Base-by-base conservation (phyloP, 192 early-diverging fungal species). In the Kickxella alabastrina region DNA sequence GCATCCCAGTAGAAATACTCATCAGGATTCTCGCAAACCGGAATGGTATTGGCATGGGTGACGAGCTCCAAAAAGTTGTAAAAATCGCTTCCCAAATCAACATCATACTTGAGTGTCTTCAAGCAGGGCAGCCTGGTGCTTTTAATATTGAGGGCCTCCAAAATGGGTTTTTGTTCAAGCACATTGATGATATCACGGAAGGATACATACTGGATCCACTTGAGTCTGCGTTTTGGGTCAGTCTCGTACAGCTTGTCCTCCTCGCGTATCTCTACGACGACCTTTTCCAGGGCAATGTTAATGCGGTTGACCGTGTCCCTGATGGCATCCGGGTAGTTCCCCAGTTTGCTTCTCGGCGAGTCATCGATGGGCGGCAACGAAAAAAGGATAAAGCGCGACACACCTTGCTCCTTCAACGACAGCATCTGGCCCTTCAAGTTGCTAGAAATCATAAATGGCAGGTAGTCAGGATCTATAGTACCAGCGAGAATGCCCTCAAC, bases 61-160 rank as follows among this genome's bases (percentile, higher is more conserved):
- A 75, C 71, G 12, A 75, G 71, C 43, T 75, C 71, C 25, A 75
- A 54, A 35, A 75, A 75, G 44, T 75, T 75, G 64, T 75, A 75
- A 62, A 75, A 75, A 43, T 75, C 71, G 37, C 66, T 75, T 27
- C 71, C 71, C 52, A 75, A 35, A 28, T 75, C 71, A 0, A 67
- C 64, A 21, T 66, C 71, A 26, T 75, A 75, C 35, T 75, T 67
- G 3, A 75, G 50, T 10, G 71, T 67, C 17, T 61, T 50, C 25
- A 75, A 40, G 26, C 71, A 75, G 6, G 71, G 62, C 18, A 26
- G 49, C 17, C 61, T 62, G 14, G 55, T 75, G 42, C 61, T 75
- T 6, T 47, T 59, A 14, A 75, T 75, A 21, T 67, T 53, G 22
- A 75, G 44, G 22, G 71, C 55, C 6, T 75, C 64, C 21, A 75